Conservation (phyloP, 177 flowering plant genomes). For the Vitis hybrid region DNA sequence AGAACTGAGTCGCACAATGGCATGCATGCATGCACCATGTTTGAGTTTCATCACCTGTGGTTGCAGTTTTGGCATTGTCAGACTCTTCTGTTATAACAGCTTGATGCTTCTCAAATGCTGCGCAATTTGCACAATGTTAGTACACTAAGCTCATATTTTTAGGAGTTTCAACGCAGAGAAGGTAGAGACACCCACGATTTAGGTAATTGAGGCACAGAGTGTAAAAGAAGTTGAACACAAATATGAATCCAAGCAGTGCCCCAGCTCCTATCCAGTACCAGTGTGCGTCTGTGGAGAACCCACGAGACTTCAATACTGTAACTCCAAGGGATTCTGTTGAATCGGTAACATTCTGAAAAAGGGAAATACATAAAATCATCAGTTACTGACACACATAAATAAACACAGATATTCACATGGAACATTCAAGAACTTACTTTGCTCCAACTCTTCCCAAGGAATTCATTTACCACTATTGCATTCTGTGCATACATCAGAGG, state of each 20-base stretch:
- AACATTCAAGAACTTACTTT: constrained; percentile 25
- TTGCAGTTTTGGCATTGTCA: neutral
- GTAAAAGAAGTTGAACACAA: constrained; percentile 29
- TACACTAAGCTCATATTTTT: neutral
- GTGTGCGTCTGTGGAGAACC: constrained; percentile 29
- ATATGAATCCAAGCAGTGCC: constrained; percentile 24
- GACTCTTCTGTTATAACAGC: constrained; percentile 21
- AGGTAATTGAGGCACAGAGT: constrained; percentile 38
- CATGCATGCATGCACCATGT: too few species aligned
- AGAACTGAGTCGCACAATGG: too few species aligned
- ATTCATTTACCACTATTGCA: constrained; percentile 46
- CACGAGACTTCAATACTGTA: constrained; percentile 24
- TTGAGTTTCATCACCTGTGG: constrained; percentile 1
- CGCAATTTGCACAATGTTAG: neutral
- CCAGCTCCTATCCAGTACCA: constrained; percentile 51
- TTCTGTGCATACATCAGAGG: constrained; percentile 58
- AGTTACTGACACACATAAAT: neutral
- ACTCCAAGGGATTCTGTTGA: constrained; percentile 31
- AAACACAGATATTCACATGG: neutral
- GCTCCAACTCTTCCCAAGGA: constrained; percentile 47
- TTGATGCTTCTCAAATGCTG: constrained; percentile 30
- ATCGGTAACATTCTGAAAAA: constrained; percentile 25
- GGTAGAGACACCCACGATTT: constrained; percentile 26
- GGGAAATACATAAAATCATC: constrained; percentile 2
- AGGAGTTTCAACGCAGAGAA: neutral